A percentile compares a stretch with the other conserved stretches of the same genome.
phyloP scores from a whole-genome alignment of 768 basidiomycete species.

The Leucosporidium creatinivorum region DNA sequence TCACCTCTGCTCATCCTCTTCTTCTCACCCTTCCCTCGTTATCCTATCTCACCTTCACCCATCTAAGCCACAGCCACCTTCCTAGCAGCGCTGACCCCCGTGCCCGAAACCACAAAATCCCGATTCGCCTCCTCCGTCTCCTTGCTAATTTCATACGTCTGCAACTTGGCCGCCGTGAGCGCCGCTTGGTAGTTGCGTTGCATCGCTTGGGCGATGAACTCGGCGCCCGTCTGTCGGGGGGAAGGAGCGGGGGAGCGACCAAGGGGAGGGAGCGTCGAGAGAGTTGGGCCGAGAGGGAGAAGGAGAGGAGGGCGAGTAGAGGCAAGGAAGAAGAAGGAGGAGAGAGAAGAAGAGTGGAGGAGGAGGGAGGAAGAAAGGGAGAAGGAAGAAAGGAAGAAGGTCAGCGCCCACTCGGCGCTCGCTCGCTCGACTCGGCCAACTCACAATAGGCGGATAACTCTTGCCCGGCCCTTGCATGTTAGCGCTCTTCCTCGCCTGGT shows the following conservation, averaged over 20 bases:
- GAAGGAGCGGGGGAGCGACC: background rate
- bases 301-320: background rate
- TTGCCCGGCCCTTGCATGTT: slow-evolving; percentile 39
- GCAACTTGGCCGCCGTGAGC: background rate
- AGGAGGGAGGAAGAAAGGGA: background rate
- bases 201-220: slow-evolving; percentile 39
- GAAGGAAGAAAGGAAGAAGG: background rate
- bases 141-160: background rate
- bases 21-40: too few species aligned
- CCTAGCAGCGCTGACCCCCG: background rate
- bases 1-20: too few species aligned
- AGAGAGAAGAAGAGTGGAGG: background rate
- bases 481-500: slow-evolving; percentile 35
- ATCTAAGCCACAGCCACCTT: too few species aligned
- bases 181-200: slow-evolving; percentile 18
- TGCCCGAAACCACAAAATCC: slow-evolving; percentile 12
- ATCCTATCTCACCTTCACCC: too few species aligned
- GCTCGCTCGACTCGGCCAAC: too few species aligned
- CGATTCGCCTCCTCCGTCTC: slow-evolving; percentile 16
- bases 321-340: background rate
- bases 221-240: slow-evolving; percentile 36
- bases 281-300: too few species aligned
- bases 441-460: slow-evolving; percentile 30
- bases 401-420: slow-evolving; percentile 6
- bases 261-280: too few species aligned